Evolutionary conservation across 73 alveolate species (phyloP), one percentile per base, ranked within the genome.

Genomic region (Paramecium tetraurelia): DNA sequence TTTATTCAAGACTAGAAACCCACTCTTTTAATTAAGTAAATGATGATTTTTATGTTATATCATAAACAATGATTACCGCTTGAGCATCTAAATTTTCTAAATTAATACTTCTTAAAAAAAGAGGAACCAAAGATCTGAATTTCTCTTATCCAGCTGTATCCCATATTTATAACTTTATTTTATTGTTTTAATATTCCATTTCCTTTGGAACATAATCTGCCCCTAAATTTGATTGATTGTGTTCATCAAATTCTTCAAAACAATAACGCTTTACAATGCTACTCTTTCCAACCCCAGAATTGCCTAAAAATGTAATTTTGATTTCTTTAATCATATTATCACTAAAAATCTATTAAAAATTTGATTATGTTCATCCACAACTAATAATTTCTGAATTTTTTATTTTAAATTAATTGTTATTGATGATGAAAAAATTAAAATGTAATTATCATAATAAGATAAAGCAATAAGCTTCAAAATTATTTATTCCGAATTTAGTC

Each of bases 261-360:
- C 92, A 76, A 93, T 63, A 93, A 29, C 85, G 80, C n/a, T 35
- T 71, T 20, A 76, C 86, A 5, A 93, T 53, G n/a, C 95, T 58
- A 58, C 93, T 90, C 50, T 93, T 93, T 7, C 95, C 96, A 22
- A 93, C 96, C 7, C 75, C 92, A 9, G 87, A 71, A 48, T 93
- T 93, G 5, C 95, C 95, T 38, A 93, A 29, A 6, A 93, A 27
- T 11, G 92, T 95, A 7, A 93, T 93, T 43, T 87, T 93, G 5
- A 92, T 58, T 44, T 89, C 92, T 31, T 50, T 89, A 21, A 41
- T 89, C 84, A 63, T 22, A 40, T 40, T 40, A 40, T 40, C 14
- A 7, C 12, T 6, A 40, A 7, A 38, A 40, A 9, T 48, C 22
- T 48, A 48, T n/a, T 48, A 48, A 48, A n/a, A 16, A 12, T 12